Base-by-base conservation (phyloP, 352 stramenopile species). In the Plasmopara halstedii region DNA sequence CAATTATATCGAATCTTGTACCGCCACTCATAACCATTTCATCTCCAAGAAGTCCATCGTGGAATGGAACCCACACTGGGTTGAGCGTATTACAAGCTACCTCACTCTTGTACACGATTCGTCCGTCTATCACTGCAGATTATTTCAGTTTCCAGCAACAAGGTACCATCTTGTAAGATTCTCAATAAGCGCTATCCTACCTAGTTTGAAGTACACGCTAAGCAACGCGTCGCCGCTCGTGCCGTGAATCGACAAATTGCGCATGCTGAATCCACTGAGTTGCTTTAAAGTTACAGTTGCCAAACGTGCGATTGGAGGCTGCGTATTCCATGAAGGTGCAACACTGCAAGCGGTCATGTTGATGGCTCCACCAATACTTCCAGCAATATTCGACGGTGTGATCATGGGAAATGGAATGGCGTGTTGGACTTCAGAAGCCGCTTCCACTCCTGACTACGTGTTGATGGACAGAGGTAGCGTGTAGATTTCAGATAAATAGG, bases 31-130 rank as follows among this genome's bases (percentile, higher is more conserved):
- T 43, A 38, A 83, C 43, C 40, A 62, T 61, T 45, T 70, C 56
- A 10, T 72, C 49, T 33, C 52, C 56, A 13, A 53, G 32, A 4
- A 67, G 21, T 29, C 56, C 55, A 22, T 70, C 59, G 31, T 86
- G 61, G 49, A 90, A 88, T 7, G 78, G 78, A 51, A 90, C 68
- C 78, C 78, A 90, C 52, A 90, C 75, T 9, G 78, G 78, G 51
- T 90, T 90, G 14, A 90, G 60, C 31, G 78, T 90, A 41, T 64
- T 70, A 27, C 61, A 63, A 45, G 64, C 75, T 29, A 85, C 64
- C 52, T 90, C 78, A 39, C 78, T 90, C 52, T 82, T 67, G 39
- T 90, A 90, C 33, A 87, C 58, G 18, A 83, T 62, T 11, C 70
- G 73, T 14, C 62, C 58, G 38, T 88, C 78, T 32, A 90, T 59